These are phyloP conservation scores for Laburnicola sp. DNA, from an alignment of 2,329 filamentous ascomycete genomes.

Conservation along the genomic window DNA sequence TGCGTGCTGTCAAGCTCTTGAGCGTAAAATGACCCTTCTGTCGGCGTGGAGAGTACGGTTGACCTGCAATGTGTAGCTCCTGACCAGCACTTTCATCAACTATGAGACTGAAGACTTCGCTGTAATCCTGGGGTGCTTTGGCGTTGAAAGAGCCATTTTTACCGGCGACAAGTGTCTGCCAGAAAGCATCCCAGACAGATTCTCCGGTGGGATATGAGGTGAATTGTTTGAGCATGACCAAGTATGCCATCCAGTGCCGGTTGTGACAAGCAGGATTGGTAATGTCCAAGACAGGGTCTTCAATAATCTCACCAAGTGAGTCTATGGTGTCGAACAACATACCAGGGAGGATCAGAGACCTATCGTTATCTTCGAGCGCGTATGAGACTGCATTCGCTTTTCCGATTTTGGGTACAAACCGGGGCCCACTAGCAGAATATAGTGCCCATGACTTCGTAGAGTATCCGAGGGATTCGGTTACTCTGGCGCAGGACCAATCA, in stretches of 20 bases:
- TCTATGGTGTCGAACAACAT: conserved; percentile 23
- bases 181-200: conserved; percentile 28
- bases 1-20: conserved; percentile 21
- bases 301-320: conserved; percentile 10
- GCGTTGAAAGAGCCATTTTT: conserved; percentile 20
- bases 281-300: conserved; percentile 19
- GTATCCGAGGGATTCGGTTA: conserved; percentile 26
- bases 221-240: conserved; percentile 10
- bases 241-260: conserved; percentile 11
- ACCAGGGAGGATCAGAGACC: conserved; percentile 17
- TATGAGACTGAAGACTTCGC: conserved; percentile 28
- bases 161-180: conserved; percentile 25
- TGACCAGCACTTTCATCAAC: conserved; percentile 20
- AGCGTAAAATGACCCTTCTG: conserved; percentile 26
- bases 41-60: conserved; percentile 24
- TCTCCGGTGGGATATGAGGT: conserved; percentile 10
- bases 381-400: not conserved
- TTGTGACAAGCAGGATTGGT: conserved; percentile 11
- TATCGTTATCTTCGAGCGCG: conserved; percentile 12
- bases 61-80: conserved; percentile 23
- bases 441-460: conserved; percentile 24
- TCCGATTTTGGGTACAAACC: not conserved
- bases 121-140: conserved; percentile 20
- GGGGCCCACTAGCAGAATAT: conserved; percentile 20
- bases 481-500: conserved; percentile 26